Evolutionary conservation across 23 red algal genomes (phyloP), one percentile per base, ranked within the genome.

Genomic region (Agarophyton chilense): DNA sequence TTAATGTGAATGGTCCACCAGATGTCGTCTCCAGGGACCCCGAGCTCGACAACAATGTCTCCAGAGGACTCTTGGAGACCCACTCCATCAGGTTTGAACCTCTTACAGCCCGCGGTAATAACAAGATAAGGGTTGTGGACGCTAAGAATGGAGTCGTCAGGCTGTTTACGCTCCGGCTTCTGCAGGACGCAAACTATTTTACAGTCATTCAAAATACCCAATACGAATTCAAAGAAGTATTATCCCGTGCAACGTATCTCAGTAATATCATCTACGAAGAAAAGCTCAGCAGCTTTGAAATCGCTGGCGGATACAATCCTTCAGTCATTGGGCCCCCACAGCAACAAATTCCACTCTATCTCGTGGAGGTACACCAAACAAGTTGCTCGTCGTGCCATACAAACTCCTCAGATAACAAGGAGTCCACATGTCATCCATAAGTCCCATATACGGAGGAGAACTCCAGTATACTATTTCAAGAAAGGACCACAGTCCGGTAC

Each of bases 231-330:
- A 25, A 0, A 10, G 82, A 87, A 33, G 52, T 87, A 6, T 40
- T 87, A 16, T 88, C 83, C 16, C 10, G 83, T 12, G 83, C 83
- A n/a, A 76, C 26, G 7, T 60, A 29, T 49, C 43, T 88, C 8
- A 88, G 83, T 32, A 88, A 88, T 49, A 34, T 57, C 43, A 40
- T 88, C 11, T 73, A 88, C 14, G 83, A 41, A 11, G 67, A 67
- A 9, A 28, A 36, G 18, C 14, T 88, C 32, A 88, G 53, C 13
- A 77, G 83, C 68, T 77, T 87, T 38, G 83, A 87, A 63, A 19
- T 87, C 19, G 62, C 40, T 46, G 13, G 65, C 14, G 83, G 68
- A 14, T 76, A 87, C 41, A 74, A 43, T 13, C 51, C 83, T 8
- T n/a, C 16, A 29, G 6, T 87, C 16, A 70, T 72, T 1, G 38